phyloP scores from a whole-genome alignment of 1,284 basidiomycete species.

The Fistulinella staudtii region DNA sequence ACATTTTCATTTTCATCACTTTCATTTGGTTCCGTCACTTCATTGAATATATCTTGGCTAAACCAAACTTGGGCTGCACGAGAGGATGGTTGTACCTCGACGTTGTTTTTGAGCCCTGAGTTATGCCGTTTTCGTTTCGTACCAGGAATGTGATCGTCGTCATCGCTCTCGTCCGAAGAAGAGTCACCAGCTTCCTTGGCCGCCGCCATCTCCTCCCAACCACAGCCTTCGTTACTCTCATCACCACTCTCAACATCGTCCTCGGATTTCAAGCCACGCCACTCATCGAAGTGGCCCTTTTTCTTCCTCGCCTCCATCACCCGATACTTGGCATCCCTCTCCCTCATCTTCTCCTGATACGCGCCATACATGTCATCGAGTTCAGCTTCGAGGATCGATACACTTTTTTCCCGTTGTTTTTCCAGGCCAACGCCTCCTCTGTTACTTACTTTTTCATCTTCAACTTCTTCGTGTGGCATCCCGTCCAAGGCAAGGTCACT shows the following conservation, averaged over 20 bases:
- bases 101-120: constrained; percentile 37
- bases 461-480: constrained; percentile 41
- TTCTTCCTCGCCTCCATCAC: constrained; percentile 80
- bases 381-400: constrained; percentile 73
- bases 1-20: constrained; percentile 38
- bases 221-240: constrained; percentile 54
- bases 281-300: constrained; percentile 70
- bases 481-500: constrained; percentile 47
- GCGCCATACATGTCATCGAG: constrained; percentile 88
- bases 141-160: constrained; percentile 37
- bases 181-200: constrained; percentile 61
- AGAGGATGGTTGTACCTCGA: constrained; percentile 41
- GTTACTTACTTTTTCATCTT: constrained; percentile 41
- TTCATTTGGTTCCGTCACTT: constrained; percentile 46
- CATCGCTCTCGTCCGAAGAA: constrained; percentile 55
- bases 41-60: constrained; percentile 87
- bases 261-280: constrained; percentile 67
- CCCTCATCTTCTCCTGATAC: constrained; percentile 79
- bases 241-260: constrained; percentile 49
- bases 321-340: constrained; percentile 88
- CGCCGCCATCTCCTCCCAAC: constrained; percentile 71
- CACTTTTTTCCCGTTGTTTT: constrained; percentile 67
- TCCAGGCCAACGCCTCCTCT: constrained; percentile 60
- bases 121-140: constrained; percentile 45
- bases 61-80: constrained; percentile 82